Evolutionary conservation across 257 asterid genomes (phyloP), one percentile per base, ranked within the genome.

Genomic region (Mentha longifolia): DNA sequence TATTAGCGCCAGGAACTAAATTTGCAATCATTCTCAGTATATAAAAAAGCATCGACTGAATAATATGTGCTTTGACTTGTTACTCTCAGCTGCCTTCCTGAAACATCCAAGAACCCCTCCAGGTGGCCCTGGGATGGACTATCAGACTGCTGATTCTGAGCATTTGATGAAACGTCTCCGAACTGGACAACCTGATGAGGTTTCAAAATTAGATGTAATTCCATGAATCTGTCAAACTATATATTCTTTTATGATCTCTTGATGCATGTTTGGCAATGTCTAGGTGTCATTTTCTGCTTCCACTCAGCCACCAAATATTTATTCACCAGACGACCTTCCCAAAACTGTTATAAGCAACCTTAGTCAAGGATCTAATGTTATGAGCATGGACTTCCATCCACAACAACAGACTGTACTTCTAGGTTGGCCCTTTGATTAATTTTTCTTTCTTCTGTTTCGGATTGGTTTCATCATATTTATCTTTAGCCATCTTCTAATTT

Each of bases 351-450:
- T 84, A 56, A 87, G 98, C 65, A 92, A 85, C 63, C 93, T 94
- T 73, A 89, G 87, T 78, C 98, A 94, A 78, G 99, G 99, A 67
- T 91, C 99, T 63, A 89, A 88, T 76, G 96, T 89, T 72, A 91
- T 89, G 99, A 91, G 99, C 91, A 83, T 94, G 97, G 98, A 94
- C 79, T 94, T 91, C 80, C 99, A 94, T 82, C 97, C 99, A 13
- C 96, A 84, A 78, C 99, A 89, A 67, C 96, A 91, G 78, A 94
- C 98, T 61, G 87, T 94, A 74, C 99, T 94, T 79, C 84, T 94
- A 80, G 99, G 99, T 94, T 79, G 60, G 57, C 70, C 59, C 57
- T 61, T 59, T 10, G 54, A 50, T 41, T 45, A 57, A 67, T 42
- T 60, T 8, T 19, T 54, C 60, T 57, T 20, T 43, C 22, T 49